phyloP scores from a whole-genome alignment of 768 basidiomycete species.

The Russula earlei region DNA sequence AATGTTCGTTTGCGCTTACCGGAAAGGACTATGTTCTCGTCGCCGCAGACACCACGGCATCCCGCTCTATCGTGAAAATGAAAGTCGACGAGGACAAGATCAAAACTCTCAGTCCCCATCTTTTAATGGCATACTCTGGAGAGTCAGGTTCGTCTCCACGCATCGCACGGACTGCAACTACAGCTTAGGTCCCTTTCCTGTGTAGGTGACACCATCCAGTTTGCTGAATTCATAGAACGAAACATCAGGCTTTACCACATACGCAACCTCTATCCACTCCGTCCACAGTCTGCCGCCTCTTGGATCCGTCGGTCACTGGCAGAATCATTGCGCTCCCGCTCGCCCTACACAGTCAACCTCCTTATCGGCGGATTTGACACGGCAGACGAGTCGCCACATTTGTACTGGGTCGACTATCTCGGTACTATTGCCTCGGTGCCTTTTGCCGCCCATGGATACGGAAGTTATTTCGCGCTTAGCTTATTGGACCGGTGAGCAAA shows the following conservation, averaged over 20 bases:
- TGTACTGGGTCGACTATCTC: conserved; percentile 96
- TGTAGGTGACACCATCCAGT: conserved; percentile 90
- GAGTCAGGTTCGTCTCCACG: conserved; percentile 65
- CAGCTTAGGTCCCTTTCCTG: background rate
- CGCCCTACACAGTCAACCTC: conserved; percentile 86
- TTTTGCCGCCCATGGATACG: conserved; percentile 94
- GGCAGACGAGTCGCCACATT: conserved; percentile 55
- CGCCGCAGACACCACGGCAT: conserved; percentile 83
- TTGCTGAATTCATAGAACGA: conserved; percentile 92
- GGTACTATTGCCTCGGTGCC: conserved; percentile 85
- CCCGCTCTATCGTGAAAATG: conserved; percentile 95
- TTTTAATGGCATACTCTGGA: conserved; percentile 92
- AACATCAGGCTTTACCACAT: conserved; percentile 96
- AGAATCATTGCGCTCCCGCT: conserved; percentile 76
- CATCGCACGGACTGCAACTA: background rate
- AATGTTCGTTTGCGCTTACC: conserved; percentile 81
- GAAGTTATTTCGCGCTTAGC: conserved; percentile 84
- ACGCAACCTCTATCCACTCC: conserved; percentile 81
- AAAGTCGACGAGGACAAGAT: conserved; percentile 96
- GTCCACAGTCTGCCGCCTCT: conserved; percentile 83
- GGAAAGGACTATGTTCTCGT: conserved; percentile 92
- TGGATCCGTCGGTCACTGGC: conserved; percentile 93
- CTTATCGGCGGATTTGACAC: conserved; percentile 90
- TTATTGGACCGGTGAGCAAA: conserved; percentile 73
- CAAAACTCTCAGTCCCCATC: conserved; percentile 79